Evolutionary conservation across 1,139 yeast species (phyloP).

Genomic region (Kurtzmaniella quercitrusa): DNA sequence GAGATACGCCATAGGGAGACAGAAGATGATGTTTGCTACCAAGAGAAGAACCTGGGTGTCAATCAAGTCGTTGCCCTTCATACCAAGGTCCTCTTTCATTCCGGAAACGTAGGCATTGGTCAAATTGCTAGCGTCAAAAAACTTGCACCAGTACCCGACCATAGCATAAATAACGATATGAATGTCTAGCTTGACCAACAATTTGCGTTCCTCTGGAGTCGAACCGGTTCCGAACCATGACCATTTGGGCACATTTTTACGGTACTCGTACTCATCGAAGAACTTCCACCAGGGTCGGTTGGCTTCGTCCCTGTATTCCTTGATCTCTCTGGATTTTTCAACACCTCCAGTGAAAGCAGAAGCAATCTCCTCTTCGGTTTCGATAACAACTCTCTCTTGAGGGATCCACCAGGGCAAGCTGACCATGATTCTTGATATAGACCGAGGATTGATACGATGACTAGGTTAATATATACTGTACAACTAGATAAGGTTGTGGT

Average conservation of each 20-base stretch:
- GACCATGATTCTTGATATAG: not conserved
- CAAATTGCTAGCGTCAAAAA: conserved; percentile 18
- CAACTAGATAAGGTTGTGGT: not conserved
- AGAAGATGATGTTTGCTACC: conserved; percentile 24
- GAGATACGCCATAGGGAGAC: conserved; percentile 20
- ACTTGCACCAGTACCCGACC: conserved; percentile 25
- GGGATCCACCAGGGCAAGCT: conserved; percentile 7
- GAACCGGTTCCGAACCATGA: conserved; percentile 18
- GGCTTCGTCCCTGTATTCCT: conserved; percentile 28
- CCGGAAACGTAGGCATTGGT: conserved; percentile 29
- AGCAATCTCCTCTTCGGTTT: conserved; percentile 6
- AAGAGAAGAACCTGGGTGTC: conserved; percentile 23
- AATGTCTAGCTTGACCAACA: conserved; percentile 22
- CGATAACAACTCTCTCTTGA: conserved; percentile 5
- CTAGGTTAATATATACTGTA: not conserved
- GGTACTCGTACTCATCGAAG: conserved; percentile 28
- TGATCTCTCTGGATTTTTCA: conserved; percentile 6
- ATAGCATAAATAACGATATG: conserved; percentile 22
- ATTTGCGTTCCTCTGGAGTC: conserved; percentile 17
- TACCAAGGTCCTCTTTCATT: conserved; percentile 20
- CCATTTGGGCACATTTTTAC: conserved; percentile 19
- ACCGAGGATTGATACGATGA: not conserved
- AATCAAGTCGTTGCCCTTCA: conserved; percentile 28
- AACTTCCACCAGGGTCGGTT: conserved; percentile 26
- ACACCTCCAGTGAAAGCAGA: not conserved